Evolutionary conservation across 257 asterid species (phyloP), one percentile per base, ranked within the genome.

Genomic region (Rauvolfia tetraphylla): DNA sequence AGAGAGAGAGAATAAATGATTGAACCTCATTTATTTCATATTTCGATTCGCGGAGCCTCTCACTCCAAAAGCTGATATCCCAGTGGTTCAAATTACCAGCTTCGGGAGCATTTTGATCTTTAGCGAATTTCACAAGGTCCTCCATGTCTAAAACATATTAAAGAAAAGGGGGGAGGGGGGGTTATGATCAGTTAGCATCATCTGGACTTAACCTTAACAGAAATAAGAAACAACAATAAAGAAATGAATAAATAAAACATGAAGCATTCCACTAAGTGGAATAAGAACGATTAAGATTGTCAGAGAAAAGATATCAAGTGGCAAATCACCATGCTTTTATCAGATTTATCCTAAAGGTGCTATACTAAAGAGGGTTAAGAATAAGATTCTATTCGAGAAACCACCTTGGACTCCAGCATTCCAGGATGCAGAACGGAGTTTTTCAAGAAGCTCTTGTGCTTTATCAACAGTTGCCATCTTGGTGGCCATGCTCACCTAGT

Each of bases 381-480:
- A 3, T 12, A 31, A 34, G 61, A 42, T 13, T 25, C 59, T 27
- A 33, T 53, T 10, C 39, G 9, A 31, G 29, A 79, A 36, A 71
- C 29, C 72, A 86, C 91, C 89, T 79, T 87, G 83, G 83, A 95
- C 93, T 57, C 97, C 96, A 84, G 98, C 89, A 78, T 89, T 78
- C 99, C 99, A 95, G 25, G 99, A 95, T 75, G 98, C 96, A 83
- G 72, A 70, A 71, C 97, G 93, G 79, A 95, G 90, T 81, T 89
- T 95, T 79, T 95, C 96, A 76, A 95, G 94, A 79, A 95, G 97
- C 82, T 92, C 98, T 85, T 79, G 89, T 53, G 95, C 99, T 84
- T 91, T 90, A 42, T 89, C 90, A 77, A 88, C 89, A 74, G 98
- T 95, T 33, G 99, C 99, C 99, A 95, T 95, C 88, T 95, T 95